Evolutionary conservation across 345 rosid genomes (phyloP).

Genomic region (Atalantia buxifolia): DNA sequence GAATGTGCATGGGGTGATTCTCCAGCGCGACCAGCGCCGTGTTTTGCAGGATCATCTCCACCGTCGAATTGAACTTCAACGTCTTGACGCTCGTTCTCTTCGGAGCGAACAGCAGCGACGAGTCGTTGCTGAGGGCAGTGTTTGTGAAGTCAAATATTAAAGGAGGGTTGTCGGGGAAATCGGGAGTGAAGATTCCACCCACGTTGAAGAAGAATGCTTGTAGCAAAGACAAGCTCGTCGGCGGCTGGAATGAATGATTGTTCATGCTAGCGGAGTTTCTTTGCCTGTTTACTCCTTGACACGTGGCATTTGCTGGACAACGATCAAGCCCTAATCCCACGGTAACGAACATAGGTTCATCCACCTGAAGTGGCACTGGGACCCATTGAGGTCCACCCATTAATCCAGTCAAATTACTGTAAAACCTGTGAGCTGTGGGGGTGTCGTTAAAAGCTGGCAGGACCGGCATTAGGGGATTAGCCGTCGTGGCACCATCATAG

Average conservation of each 20-base stretch:
- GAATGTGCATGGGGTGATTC: slow-evolving; percentile 89
- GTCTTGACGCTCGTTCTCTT: slow-evolving; percentile 61
- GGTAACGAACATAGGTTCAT: slow-evolving; percentile 69
- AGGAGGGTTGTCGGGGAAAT: slow-evolving; percentile 69
- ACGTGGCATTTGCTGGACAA: slow-evolving; percentile 49
- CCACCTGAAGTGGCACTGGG: slow-evolving; percentile 65
- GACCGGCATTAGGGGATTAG: slow-evolving; percentile 51
- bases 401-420: slow-evolving; percentile 44
- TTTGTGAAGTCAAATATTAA: slow-evolving; percentile 64
- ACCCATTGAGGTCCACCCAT: slow-evolving; percentile 47
- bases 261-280: slow-evolving; percentile 70
- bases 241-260: slow-evolving; percentile 59
- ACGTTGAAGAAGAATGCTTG: slow-evolving; percentile 57
- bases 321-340: slow-evolving; percentile 43
- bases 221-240: slow-evolving; percentile 49
- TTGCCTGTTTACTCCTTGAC: slow-evolving; percentile 37
- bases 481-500: slow-evolving; percentile 29
- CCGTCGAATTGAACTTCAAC: slow-evolving; percentile 66
- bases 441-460: slow-evolving; percentile 66
- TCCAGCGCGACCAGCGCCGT: slow-evolving; percentile 55
- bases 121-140: slow-evolving; percentile 19
- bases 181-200: slow-evolving; percentile 53
- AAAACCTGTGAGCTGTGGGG: slow-evolving; percentile 65
- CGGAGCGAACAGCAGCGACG: slow-evolving; percentile 33
- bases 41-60: slow-evolving; percentile 75